Evolutionary conservation across 2,329 filamentous ascomycete species (phyloP), one percentile per base, ranked within the genome.

Genomic region (Xylariales sp.): DNA sequence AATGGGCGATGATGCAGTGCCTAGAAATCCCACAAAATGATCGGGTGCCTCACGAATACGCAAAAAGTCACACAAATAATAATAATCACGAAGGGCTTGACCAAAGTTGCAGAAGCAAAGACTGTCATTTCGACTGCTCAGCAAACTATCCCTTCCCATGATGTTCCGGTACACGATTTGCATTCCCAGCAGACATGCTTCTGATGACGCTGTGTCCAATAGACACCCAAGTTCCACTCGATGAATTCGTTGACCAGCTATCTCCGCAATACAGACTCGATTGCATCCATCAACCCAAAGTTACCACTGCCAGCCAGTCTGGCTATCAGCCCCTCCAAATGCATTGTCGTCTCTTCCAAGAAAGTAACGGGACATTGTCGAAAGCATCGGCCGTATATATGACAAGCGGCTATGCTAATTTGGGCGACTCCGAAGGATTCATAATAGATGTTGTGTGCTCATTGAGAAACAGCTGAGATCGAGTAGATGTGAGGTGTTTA

Each of bases 401-500:
- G n/a, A n/a, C n/a, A n/a, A n/a, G n/a, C n/a, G n/a, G n/a, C n/a
- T n/a, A n/a, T n/a, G n/a, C n/a, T n/a, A n/a, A n/a, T n/a, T n/a
- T n/a, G n/a, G n/a, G n/a, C n/a, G 30, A 33, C 15, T 20, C 12
- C 21, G 15, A 20, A 17, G 28, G 18, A 10, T 27, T 33, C 20
- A 39, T 39, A 27, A 36, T 27, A 32, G 18, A 35, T 42, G 36
- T 32, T 29, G 36, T 16, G 29, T 25, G 36, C 32, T 39, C 37
- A 38, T 28, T 36, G 21, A 32, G 25, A 33, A 29, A 33, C 20
- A 45, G 54, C 49, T 51, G 58, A 55, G 58, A 61, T 61, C 59
- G 59, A 53, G 50, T 50, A 53, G 56, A 21, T 45, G 49, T 45
- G 57, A 61, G 56, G 50, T 43, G 54, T 62, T 61, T 62, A 62